These are phyloP conservation scores for Naganishia liquefaciens DNA, from an alignment of 1,284 basidiomycete species.

Conservation along the genomic window DNA sequence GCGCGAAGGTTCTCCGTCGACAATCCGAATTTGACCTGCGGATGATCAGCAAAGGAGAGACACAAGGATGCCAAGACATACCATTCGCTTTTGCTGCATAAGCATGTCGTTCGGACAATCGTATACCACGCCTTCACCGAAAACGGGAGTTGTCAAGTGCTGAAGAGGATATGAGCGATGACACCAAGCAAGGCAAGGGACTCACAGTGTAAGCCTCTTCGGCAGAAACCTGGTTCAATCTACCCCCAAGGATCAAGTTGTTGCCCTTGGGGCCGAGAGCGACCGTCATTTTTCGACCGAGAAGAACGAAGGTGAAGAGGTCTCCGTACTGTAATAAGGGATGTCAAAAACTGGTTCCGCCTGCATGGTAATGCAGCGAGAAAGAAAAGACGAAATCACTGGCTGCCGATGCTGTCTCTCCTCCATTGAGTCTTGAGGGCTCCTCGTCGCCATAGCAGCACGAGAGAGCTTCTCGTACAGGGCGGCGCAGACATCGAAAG, in stretches of 20 bases:
- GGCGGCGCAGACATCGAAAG: too few relatives aligned
- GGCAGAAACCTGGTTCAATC: slow-evolving; percentile 86
- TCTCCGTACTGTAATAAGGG: slow-evolving; percentile 59
- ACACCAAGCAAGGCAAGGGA: slow-evolving; percentile 21
- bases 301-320: slow-evolving; percentile 90
- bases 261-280: slow-evolving; percentile 89
- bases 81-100: slow-evolving; percentile 99
- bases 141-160: slow-evolving; percentile 87
- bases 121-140: slow-evolving; percentile 97
- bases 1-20: slow-evolving; percentile 86
- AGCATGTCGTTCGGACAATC: slow-evolving; percentile 94
- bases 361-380: too few relatives aligned
- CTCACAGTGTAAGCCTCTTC: slow-evolving; percentile 92
- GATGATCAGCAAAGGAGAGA: slow-evolving; percentile 19
- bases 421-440: too few relatives aligned
- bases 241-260: slow-evolving; percentile 92
- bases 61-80: slow-evolving; percentile 39
- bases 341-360: slow-evolving; percentile 10
- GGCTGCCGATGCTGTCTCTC: too few relatives aligned
- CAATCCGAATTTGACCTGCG: slow-evolving; percentile 80
- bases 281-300: slow-evolving; percentile 88
- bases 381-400: too few relatives aligned
- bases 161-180: slow-evolving; percentile 45
- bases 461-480: too few relatives aligned
- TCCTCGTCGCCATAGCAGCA: too few relatives aligned